Percentiles rank a stretch among this genome's conserved stretches.
Evolutionary conservation across 2,329 filamentous ascomycete genomes (phyloP).

Genomic region (Emericellopsis atlantica): DNA sequence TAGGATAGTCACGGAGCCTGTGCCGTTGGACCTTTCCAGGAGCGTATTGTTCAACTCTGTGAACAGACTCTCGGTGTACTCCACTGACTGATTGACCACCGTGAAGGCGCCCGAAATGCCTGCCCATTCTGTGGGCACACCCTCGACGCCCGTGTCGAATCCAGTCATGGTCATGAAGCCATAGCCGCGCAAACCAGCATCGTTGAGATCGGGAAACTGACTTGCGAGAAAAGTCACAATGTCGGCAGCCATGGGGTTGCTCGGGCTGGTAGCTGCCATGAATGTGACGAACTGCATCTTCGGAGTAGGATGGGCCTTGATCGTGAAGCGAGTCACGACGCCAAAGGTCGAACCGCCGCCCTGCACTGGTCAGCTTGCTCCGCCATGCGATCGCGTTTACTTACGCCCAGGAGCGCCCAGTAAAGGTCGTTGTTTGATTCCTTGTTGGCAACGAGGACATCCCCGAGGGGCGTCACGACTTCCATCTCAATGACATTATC

Average conservation of each 20-base stretch:
- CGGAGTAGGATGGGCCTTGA: constrained; percentile 34
- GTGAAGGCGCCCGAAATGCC: constrained; percentile 12
- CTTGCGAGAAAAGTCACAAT: constrained; percentile 32
- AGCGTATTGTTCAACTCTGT: constrained; percentile 7
- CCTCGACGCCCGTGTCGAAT: constrained; percentile 22
- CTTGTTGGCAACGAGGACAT: constrained; percentile 36
- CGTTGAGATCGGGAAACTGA: constrained; percentile 30
- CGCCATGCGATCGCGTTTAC: constrained; percentile 3
- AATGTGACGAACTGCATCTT: constrained; percentile 13
- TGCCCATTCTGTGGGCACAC: constrained; percentile 15
- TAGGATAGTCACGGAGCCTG: constrained; percentile 10
- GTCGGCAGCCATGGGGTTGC: constrained; percentile 28
- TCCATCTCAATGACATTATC: constrained; percentile 49
- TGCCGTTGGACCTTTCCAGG: constrained; percentile 18
- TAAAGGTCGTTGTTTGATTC: constrained; percentile 44
- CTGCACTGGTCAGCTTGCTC: constrained; percentile 12
- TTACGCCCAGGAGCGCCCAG: constrained; percentile 48
- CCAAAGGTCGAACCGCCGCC: constrained; percentile 50
- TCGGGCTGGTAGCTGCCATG: constrained; percentile 9
- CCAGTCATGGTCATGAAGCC: constrained; percentile 21
- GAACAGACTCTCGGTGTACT: neutral
- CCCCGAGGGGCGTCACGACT: constrained; percentile 38
- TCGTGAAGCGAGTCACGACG: constrained; percentile 43
- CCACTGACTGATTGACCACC: neutral
- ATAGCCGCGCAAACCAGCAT: constrained; percentile 38